A percentile compares a stretch with the other conserved stretches of the same genome.
These are phyloP conservation scores for Talaromyces adpressus DNA, from an alignment of 495 filamentous ascomycete species.

Conservation along the genomic window DNA sequence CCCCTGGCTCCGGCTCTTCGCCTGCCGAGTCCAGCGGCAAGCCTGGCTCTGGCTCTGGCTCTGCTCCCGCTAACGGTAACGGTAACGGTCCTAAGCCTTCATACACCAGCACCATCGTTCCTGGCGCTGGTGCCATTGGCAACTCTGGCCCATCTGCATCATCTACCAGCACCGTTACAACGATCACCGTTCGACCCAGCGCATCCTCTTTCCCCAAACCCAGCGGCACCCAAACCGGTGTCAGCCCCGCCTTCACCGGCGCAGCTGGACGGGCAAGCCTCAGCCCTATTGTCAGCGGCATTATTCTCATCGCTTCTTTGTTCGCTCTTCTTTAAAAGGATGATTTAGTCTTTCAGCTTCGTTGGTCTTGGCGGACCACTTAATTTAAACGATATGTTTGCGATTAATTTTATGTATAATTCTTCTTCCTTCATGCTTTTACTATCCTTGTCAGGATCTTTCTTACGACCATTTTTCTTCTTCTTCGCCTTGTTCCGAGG, in stretches of 20 bases:
- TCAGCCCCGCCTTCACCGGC: constrained; percentile 9
- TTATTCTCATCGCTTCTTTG: neutral
- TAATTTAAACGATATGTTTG: constrained; percentile 7
- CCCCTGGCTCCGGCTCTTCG: constrained; percentile 8
- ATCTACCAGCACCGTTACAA: neutral
- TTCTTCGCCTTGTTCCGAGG: neutral
- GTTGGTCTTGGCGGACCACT: neutral
- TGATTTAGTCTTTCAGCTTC: neutral
- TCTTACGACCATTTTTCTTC: neutral
- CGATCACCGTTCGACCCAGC: neutral
- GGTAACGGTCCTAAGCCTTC: neutral
- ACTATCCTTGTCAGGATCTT: neutral
- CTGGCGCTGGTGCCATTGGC: neutral
- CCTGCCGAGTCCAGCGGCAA: neutral
- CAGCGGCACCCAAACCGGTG: constrained; percentile 1
- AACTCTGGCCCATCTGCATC: neutral
- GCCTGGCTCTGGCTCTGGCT: constrained; percentile 2
- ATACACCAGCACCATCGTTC: neutral
- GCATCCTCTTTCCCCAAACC: neutral
- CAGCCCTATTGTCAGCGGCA: constrained; percentile 4
- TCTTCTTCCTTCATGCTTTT: neutral
- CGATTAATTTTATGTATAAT: constrained; percentile 3
- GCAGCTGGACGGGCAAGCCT: constrained; percentile 9
- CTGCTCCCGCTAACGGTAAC: neutral
- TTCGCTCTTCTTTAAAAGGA: constrained; percentile 6